phyloP scores from a whole-genome alignment of 768 basidiomycete species.

The Russula olivacea region DNA sequence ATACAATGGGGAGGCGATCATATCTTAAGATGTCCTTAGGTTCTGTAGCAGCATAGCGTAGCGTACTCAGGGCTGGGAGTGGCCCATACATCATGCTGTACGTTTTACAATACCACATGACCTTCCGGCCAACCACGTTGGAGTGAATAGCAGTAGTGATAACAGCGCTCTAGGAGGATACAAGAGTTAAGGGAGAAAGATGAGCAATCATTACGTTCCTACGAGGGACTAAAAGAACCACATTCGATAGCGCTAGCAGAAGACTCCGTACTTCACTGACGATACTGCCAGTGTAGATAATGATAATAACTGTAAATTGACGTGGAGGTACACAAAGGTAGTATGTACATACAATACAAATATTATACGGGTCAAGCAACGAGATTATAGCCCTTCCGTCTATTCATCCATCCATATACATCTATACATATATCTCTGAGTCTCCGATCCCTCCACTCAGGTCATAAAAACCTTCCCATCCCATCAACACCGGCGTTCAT shows the following conservation, averaged over 20 bases:
- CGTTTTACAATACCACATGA: no score
- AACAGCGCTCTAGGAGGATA: neutral
- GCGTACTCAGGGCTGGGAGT: no score
- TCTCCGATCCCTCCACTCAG: neutral
- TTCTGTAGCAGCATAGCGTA: no score
- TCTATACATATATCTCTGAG: neutral
- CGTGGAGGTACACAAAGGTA: no score
- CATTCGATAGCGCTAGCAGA: no score
- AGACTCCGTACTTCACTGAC: no score
- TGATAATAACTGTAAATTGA: no score
- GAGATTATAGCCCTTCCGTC: neutral
- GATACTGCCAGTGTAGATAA: no score
- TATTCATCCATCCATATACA: neutral
- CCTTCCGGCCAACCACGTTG: no score
- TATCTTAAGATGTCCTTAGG: neutral
- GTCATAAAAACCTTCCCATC: neutral
- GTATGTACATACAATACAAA: neutral
- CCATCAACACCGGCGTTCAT: neutral
- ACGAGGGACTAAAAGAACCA: no score
- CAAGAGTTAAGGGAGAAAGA: neutral
- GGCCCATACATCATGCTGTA: no score
- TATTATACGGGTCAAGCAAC: neutral
- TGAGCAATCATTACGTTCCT: no score
- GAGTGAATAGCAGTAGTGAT: neutral
- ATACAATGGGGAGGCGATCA: neutral